phyloP scores from a whole-genome alignment of 306 rosid genomes.

The Vigna trinervia region DNA sequence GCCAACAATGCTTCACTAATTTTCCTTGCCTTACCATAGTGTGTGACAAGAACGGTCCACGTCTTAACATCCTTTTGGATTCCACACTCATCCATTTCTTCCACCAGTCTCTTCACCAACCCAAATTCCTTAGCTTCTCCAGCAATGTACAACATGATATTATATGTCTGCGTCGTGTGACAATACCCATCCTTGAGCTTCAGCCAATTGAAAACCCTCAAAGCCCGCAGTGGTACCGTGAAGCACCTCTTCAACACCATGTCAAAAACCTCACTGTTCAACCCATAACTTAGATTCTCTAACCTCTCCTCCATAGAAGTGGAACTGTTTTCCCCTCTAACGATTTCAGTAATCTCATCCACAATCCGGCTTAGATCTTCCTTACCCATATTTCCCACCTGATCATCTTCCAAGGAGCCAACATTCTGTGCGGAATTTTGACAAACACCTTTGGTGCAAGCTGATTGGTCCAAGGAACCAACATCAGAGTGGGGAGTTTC shows the following conservation, averaged over 20 bases:
- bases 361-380: slow-evolving; percentile 63
- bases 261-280: slow-evolving; percentile 65
- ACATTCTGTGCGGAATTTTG: slow-evolving; percentile 48
- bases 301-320: slow-evolving; percentile 68
- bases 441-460: slow-evolving; percentile 57
- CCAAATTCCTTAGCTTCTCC: slow-evolving; percentile 78
- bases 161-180: slow-evolving; percentile 64
- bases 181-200: slow-evolving; percentile 61
- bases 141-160: slow-evolving; percentile 72
- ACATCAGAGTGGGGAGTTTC: neutral
- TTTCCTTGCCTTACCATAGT: slow-evolving; percentile 71
- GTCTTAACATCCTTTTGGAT: slow-evolving; percentile 68
- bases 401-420: slow-evolving; percentile 42
- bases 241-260: slow-evolving; percentile 88
- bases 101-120: slow-evolving; percentile 68
- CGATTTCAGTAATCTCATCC: slow-evolving; percentile 55
- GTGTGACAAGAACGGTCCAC: slow-evolving; percentile 80
- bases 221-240: slow-evolving; percentile 69
- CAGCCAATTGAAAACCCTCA: slow-evolving; percentile 76
- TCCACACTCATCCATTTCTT: slow-evolving; percentile 66
- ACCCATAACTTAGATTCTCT: slow-evolving; percentile 50
- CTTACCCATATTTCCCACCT: slow-evolving; percentile 46
- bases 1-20: slow-evolving; percentile 66
- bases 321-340: slow-evolving; percentile 54
- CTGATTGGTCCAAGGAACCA: slow-evolving; percentile 30